Evolutionary conservation across 176 grass and related monocot genomes (phyloP).

Genomic region (Hsuehochloa calcarea): DNA sequence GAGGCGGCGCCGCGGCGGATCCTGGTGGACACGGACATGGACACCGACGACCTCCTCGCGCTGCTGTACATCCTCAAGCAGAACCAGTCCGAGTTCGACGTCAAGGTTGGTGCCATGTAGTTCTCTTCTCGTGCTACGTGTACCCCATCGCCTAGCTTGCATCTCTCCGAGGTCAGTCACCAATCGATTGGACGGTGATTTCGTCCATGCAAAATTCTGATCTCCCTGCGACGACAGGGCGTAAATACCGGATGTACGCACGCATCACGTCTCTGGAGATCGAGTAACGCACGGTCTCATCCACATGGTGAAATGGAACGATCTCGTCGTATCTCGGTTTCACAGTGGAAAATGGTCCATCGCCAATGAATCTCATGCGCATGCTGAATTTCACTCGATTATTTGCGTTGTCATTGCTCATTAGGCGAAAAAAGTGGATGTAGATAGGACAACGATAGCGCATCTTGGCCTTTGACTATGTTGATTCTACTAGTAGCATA

Average conservation of each 20-base stretch:
- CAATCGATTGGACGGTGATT: not conserved
- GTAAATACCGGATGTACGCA: no score
- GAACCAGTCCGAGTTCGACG: slow-evolving; percentile 59
- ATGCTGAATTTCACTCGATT: slow-evolving; percentile 5
- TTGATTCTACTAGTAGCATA: not conserved
- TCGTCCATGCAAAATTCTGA: not conserved
- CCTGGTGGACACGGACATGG: slow-evolving; percentile 81
- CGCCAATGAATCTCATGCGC: slow-evolving; percentile 5
- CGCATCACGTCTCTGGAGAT: no score
- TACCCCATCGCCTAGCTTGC: not conserved
- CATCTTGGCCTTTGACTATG: slow-evolving; percentile 37
- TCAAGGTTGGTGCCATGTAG: slow-evolving; percentile 49
- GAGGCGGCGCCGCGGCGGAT: slow-evolving; percentile 44
- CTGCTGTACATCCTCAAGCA: slow-evolving; percentile 91
- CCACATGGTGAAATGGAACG: not conserved
- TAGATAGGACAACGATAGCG: slow-evolving; percentile 25
- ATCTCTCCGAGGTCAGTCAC: not conserved
- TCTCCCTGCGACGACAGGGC: not conserved
- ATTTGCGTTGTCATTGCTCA: slow-evolving; percentile 14
- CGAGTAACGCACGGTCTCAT: not conserved
- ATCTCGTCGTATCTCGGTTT: not conserved
- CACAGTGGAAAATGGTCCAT: not conserved
- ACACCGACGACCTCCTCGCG: slow-evolving; percentile 80
- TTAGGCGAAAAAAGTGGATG: not conserved
- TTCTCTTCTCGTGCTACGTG: not conserved